phyloP scores from a whole-genome alignment of 2,329 filamentous ascomycete genomes.

The Colletotrichum melonis region DNA sequence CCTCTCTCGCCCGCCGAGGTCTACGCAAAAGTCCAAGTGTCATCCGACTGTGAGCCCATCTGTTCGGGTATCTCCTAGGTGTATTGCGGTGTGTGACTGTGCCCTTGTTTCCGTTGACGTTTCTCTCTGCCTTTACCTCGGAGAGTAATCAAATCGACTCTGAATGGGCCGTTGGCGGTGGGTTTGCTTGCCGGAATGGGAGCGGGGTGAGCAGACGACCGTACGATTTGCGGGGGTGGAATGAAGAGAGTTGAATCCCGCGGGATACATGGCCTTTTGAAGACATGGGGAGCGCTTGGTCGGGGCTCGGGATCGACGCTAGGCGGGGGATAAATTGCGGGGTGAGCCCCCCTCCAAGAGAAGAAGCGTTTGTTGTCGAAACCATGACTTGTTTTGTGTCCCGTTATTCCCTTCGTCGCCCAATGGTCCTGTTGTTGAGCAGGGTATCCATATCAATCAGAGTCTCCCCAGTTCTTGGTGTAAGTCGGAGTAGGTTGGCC shows the following conservation, averaged over 20 bases:
- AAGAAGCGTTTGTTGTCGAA: not conserved
- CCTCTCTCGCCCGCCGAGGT: not conserved
- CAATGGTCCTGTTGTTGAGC: no score
- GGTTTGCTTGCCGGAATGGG: not conserved
- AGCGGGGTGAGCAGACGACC: conserved; percentile 12
- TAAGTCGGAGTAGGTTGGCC: no score
- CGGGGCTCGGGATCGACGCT: conserved; percentile 25
- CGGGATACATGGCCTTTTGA: conserved; percentile 31
- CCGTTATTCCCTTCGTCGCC: no score
- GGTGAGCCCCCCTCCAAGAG: conserved; percentile 12
- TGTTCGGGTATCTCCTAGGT: no score
- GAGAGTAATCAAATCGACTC: conserved; percentile 1
- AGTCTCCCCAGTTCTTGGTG: no score
- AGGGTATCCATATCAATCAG: no score
- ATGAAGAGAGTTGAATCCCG: conserved; percentile 21
- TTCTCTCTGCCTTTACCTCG: not conserved
- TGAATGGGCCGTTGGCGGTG: not conserved
- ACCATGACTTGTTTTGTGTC: not conserved
- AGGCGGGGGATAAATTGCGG: conserved; percentile 19
- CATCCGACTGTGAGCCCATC: conserved; percentile 10
- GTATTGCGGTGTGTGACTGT: no score
- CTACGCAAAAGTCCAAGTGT: conserved; percentile 1
- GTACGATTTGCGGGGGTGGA: conserved; percentile 11
- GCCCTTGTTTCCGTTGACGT: not conserved
- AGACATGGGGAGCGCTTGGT: conserved; percentile 5